These are phyloP conservation scores for Sedum album DNA, from an alignment of 164 flowering plant species.

Conservation along the genomic window DNA sequence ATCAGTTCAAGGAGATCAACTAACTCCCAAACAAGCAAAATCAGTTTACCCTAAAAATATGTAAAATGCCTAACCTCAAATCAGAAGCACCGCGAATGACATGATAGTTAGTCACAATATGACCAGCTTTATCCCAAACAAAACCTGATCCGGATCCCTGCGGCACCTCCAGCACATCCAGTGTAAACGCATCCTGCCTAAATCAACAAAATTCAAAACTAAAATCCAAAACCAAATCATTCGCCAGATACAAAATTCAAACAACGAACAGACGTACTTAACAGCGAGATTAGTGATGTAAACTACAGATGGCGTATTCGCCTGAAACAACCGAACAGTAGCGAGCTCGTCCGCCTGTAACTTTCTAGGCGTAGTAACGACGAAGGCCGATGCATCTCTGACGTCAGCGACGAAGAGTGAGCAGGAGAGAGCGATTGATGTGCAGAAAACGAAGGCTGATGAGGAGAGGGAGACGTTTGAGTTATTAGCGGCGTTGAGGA, in stretches of 20 bases:
- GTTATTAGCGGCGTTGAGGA: neutral
- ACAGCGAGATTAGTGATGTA: slow-evolving; percentile 92
- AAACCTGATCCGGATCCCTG: slow-evolving; percentile 98
- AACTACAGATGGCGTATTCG: slow-evolving; percentile 96
- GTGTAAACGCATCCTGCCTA: slow-evolving; percentile 94
- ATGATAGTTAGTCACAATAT: slow-evolving; percentile 91
- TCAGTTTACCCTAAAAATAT: neutral
- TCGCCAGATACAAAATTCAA: neutral
- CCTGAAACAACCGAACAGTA: slow-evolving; percentile 83
- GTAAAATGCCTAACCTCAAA: slow-evolving; percentile 58
- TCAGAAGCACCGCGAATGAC: slow-evolving; percentile 98
- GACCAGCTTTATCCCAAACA: slow-evolving; percentile 85
- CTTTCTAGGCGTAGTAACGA: slow-evolving; percentile 56
- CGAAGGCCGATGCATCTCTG: slow-evolving; percentile 67
- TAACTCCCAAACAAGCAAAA: neutral
- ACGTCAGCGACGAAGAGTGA: slow-evolving; percentile 42
- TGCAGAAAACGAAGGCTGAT: slow-evolving; percentile 39
- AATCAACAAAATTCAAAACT: slow-evolving; percentile 3
- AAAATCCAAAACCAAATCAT: slow-evolving; percentile 1
- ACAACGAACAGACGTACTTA: slow-evolving; percentile 25
- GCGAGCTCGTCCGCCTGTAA: slow-evolving; percentile 94
- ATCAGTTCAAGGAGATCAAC: neutral
- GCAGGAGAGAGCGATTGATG: slow-evolving; percentile 62
- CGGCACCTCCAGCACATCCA: slow-evolving; percentile 95
- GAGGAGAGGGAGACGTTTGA: slow-evolving; percentile 24